Conservation (phyloP, 352 stramenopile species). For the Globisporangium barbulae region DNA sequence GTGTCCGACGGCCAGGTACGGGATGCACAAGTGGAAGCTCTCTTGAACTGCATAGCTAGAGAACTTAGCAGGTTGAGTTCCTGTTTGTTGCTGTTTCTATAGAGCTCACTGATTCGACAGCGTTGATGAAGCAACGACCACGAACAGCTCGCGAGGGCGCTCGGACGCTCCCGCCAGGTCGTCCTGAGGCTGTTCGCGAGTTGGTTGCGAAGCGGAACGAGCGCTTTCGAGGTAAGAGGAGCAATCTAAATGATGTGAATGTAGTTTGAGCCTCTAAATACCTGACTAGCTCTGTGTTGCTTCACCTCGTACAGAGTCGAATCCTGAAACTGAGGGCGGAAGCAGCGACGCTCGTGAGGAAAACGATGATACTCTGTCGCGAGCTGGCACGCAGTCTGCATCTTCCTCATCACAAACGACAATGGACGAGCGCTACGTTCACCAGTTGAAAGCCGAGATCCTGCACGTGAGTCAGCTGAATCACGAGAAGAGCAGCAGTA, state of each 20-base stretch:
- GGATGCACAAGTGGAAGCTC: not conserved
- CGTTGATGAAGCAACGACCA: conserved; percentile 34
- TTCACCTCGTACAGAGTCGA: not conserved
- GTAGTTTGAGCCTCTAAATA: not conserved
- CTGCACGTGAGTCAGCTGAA: conserved; percentile 28
- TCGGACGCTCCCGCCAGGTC: conserved; percentile 15
- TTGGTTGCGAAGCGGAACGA: conserved; percentile 14
- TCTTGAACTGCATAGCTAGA: not conserved
- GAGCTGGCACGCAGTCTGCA: not conserved
- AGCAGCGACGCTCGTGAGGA: conserved; percentile 4
- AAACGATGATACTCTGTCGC: not conserved
- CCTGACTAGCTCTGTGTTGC: not conserved
- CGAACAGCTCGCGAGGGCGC: conserved; percentile 45
- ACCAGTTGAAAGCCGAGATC: conserved; percentile 60
- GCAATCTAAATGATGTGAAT: not conserved
- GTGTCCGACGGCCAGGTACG: conserved; percentile 33
- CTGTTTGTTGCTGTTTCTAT: not conserved
- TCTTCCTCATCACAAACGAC: not conserved
- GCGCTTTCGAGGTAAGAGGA: conserved; percentile 18
- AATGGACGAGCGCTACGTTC: conserved; percentile 44
- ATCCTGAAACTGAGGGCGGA: conserved; percentile 12
- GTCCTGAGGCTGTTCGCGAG: not conserved
- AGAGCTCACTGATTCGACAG: conserved; percentile 7
- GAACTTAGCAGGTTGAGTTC: not conserved
- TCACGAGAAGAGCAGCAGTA: conserved; percentile 8